A percentile compares a stretch with the other conserved stretches of the same genome.
phyloP scores from a whole-genome alignment of 1,284 basidiomycete genomes.

The Somion occarium region DNA sequence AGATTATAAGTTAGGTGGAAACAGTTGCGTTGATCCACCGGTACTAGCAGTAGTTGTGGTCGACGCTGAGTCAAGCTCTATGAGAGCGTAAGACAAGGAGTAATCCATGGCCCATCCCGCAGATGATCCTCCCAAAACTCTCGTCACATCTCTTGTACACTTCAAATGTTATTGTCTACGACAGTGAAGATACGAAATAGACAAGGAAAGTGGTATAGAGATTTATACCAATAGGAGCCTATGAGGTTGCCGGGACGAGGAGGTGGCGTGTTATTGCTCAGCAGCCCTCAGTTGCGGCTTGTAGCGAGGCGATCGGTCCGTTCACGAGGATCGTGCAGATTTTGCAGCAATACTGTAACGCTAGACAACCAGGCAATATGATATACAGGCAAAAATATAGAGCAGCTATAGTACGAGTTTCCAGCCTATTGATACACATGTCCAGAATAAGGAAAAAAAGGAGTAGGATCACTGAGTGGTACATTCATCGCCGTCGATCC shows the following conservation, averaged over 20 bases:
- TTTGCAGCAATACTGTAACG: not conserved
- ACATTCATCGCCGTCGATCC: constrained; percentile 9
- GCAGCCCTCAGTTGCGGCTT: not conserved
- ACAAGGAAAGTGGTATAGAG: not conserved
- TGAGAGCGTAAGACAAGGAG: not conserved
- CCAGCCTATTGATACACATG: not conserved
- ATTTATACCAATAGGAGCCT: not conserved
- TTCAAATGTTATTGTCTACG: not conserved
- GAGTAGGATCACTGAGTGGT: constrained; percentile 5
- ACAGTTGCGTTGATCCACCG: not conserved
- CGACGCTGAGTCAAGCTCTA: not conserved
- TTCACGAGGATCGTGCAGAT: not conserved
- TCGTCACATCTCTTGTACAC: not conserved
- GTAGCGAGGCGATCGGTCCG: not conserved
- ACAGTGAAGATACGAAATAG: not conserved
- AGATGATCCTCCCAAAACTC: not conserved
- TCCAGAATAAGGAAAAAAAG: not conserved
- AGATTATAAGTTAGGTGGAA: not conserved
- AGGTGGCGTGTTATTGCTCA: not conserved
- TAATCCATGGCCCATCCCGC: not conserved
- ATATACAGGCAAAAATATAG: not conserved
- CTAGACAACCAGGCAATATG: not conserved
- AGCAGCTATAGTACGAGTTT: not conserved
- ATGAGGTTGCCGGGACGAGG: not conserved
- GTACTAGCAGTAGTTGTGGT: not conserved